Base-by-base conservation (phyloP, 805 yeast species). In the Millerozyma miso region DNA sequence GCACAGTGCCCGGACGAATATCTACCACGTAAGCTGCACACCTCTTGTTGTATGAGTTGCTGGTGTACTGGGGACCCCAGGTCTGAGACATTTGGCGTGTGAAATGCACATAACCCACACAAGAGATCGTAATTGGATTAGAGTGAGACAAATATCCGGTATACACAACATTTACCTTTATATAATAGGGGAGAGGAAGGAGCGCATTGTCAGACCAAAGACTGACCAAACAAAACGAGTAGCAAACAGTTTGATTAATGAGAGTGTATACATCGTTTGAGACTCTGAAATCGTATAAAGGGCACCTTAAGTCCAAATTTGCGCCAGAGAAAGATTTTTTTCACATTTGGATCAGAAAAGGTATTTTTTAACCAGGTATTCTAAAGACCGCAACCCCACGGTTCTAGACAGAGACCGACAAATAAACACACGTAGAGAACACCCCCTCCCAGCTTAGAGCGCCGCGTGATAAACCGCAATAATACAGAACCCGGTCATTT, bases 91-190 rank as follows among this genome's bases (percentile, higher is more conserved):
- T 23, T 23, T 23, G 6, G 6, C 29, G 29, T 23, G 29, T 23
- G n/a, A 23, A 7, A 6, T 23, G 31, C 19, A 31, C 36, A 38
- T 3, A 15, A 26, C 23, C 31, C 35, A 29, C 29, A 41, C 37
- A 41, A 37, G 36, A 32, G 44, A 37, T 41, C 44, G 44, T 41
- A 41, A 35, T 37, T 37, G 17, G 31, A 31, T 20, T 35, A 36
- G 26, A n/a, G n/a, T n/a, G n/a, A n/a, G n/a, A n/a, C n/a, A n/a
- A n/a, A n/a, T n/a, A n/a, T n/a, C n/a, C n/a, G n/a, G n/a, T n/a
- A n/a, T n/a, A n/a, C n/a, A n/a, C n/a, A n/a, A n/a, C n/a, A n/a
- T n/a, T n/a, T n/a, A n/a, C n/a, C n/a, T n/a, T n/a, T n/a, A n/a
- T n/a, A n/a, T n/a, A 23, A 23, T 23, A 10, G 29, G 10, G 10